These are phyloP conservation scores for Trichoderma gracile DNA, from an alignment of 2,329 filamentous ascomycete species.

Conservation along the genomic window DNA sequence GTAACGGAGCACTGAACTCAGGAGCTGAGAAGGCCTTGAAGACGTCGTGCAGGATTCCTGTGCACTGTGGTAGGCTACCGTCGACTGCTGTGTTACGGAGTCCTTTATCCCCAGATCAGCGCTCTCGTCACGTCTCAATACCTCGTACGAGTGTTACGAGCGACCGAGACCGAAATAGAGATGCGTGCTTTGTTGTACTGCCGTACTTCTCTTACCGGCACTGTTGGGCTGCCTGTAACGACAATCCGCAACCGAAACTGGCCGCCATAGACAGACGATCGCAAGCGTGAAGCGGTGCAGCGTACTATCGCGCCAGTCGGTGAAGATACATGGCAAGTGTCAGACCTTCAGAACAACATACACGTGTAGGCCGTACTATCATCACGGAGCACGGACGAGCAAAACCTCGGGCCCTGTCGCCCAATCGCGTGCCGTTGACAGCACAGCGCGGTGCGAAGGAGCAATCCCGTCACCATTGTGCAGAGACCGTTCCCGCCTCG, in stretches of 20 bases:
- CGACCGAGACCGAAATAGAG: neutral
- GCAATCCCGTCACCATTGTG: neutral
- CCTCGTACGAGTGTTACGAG: too few relatives aligned
- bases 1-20: slow-evolving; percentile 6
- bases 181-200: slow-evolving; percentile 19
- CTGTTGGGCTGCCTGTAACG: slow-evolving; percentile 5
- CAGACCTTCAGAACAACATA: neutral
- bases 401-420: neutral
- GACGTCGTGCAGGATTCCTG: neutral
- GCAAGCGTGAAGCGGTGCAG: slow-evolving; percentile 1
- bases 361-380: neutral
- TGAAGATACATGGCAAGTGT: neutral
- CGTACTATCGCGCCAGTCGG: slow-evolving; percentile 5
- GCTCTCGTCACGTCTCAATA: slow-evolving; percentile 3
- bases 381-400: neutral
- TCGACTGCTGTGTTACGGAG: neutral
- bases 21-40: neutral
- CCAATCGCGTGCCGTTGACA: neutral
- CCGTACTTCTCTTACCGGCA: slow-evolving; percentile 21
- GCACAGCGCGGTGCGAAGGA: neutral
- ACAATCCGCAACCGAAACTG: neutral
- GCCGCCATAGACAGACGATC: neutral
- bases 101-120: slow-evolving; percentile 9
- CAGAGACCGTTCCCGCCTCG: neutral
- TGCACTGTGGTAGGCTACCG: neutral